A percentile compares a stretch with the other conserved stretches of the same genome.
phyloP scores from a whole-genome alignment of 2,329 filamentous ascomycete species.

The Cladosporium sp. region DNA sequence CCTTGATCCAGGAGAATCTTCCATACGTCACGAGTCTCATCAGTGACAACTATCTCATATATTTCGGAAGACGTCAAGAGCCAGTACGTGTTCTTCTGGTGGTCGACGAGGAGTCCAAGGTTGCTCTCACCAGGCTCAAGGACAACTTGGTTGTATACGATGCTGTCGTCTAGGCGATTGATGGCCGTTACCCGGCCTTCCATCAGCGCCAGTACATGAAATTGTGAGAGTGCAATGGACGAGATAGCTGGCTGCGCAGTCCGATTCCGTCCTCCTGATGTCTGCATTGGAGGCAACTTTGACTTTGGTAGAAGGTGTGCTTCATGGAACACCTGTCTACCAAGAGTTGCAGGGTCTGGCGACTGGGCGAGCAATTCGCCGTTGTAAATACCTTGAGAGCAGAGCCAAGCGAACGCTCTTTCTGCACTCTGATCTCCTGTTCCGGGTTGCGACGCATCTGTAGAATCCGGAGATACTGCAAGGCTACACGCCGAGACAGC shows the following conservation, averaged over 20 bases:
- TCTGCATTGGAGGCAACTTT: conserved; percentile 66
- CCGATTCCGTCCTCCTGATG: conserved; percentile 60
- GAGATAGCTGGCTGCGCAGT: conserved; percentile 68
- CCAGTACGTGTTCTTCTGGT: conserved; percentile 97
- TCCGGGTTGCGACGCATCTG: conserved; percentile 10
- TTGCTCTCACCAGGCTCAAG: conserved; percentile 73
- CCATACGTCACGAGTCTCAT: conserved; percentile 92
- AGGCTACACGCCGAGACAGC: conserved; percentile 58
- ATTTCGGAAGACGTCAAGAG: conserved; percentile 88
- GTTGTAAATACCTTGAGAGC: conserved; percentile 78
- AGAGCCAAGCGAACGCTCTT: conserved; percentile 85
- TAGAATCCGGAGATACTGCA: conserved; percentile 69
- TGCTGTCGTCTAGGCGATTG: conserved; percentile 78
- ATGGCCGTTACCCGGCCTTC: conserved; percentile 78
- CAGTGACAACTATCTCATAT: conserved; percentile 84
- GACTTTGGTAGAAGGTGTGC: conserved; percentile 73
- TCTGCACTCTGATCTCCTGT: conserved; percentile 41
- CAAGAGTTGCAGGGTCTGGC: conserved; percentile 60
- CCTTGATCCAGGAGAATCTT: conserved; percentile 83
- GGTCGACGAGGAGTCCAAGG: conserved; percentile 81
- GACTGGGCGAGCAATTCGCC: conserved; percentile 64
- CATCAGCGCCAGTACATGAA: conserved; percentile 82
- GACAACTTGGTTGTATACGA: conserved; percentile 84
- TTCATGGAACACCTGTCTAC: conserved; percentile 70
- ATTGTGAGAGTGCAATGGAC: conserved; percentile 82